Evolutionary conservation across 202 grass and related monocot genomes (phyloP).

Genomic region (Dendrocalamus latiflorus): DNA sequence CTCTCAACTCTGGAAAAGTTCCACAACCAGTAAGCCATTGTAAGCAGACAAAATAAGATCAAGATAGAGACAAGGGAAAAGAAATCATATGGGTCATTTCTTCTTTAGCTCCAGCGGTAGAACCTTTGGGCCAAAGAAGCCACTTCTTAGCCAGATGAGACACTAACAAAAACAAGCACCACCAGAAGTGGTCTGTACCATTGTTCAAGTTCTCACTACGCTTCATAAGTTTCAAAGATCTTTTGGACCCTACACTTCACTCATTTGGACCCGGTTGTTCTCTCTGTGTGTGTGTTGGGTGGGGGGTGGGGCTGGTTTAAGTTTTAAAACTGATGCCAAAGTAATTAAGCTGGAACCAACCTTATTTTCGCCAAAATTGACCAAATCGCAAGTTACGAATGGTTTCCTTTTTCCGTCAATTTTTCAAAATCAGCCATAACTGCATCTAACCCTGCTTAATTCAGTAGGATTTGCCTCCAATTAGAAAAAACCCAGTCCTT

Average conservation of each 20-base stretch:
- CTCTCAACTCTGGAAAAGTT: slow-evolving; percentile 30
- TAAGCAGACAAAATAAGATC: not conserved
- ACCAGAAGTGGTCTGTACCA: not conserved
- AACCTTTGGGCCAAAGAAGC: not conserved
- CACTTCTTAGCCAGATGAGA: not conserved
- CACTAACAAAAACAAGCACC: slow-evolving; percentile 4
- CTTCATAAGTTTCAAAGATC: not conserved
- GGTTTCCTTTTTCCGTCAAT: not conserved
- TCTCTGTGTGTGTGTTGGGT: too few relatives aligned
- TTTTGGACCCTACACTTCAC: not conserved
- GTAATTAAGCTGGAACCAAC: not conserved
- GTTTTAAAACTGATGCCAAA: not conserved
- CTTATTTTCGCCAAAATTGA: not conserved
- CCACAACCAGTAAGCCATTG: not conserved
- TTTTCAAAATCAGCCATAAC: not conserved
- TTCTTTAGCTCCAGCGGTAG: not conserved
- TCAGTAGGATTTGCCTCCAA: too few relatives aligned
- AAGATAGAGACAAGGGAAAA: not conserved
- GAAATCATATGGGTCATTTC: not conserved
- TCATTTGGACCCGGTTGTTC: too few relatives aligned
- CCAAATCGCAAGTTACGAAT: not conserved
- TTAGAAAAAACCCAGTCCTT: too few relatives aligned
- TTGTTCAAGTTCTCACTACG: not conserved
- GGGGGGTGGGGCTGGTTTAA: not conserved
- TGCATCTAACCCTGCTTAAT: too few relatives aligned